A percentile compares a stretch with the other conserved stretches of the same genome.
Evolutionary conservation across 1,139 yeast genomes (phyloP).

Genomic region (Taphrina flavorubra): DNA sequence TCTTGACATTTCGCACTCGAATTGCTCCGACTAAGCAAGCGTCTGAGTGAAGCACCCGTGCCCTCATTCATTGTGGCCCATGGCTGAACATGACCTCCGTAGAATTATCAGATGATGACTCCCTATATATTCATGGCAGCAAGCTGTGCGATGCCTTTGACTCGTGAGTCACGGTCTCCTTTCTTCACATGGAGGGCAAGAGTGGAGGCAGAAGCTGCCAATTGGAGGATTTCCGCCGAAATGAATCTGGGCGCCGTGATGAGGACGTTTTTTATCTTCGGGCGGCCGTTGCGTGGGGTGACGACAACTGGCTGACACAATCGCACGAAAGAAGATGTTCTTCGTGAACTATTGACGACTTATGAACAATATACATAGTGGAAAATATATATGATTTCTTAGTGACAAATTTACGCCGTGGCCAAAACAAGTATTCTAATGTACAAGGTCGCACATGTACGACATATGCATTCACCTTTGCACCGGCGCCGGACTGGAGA

Average conservation of each 20-base stretch:
- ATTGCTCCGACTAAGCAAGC: slow-evolving; percentile 9
- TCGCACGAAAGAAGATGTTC: no score
- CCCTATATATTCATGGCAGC: no score
- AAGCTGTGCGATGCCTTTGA: no score
- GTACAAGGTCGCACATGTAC: neutral
- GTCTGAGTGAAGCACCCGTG: neutral
- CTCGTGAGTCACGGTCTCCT: neutral
- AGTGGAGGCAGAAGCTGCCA: slow-evolving; percentile 4
- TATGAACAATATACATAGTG: neutral
- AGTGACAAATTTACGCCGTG: neutral
- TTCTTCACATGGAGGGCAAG: neutral
- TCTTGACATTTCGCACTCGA: neutral
- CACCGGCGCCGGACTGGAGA: neutral
- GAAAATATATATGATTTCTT: no score
- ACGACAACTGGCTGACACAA: no score
- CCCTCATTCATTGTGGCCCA: neutral
- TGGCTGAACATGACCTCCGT: no score
- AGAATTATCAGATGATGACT: no score
- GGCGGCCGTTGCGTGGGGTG: no score
- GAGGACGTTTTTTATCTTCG: no score
- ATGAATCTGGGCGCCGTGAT: neutral
- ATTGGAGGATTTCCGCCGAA: slow-evolving; percentile 8
- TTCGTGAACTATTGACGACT: neutral
- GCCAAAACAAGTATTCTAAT: neutral
- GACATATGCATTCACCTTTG: neutral